These are phyloP conservation scores for Termitomyces sp. DNA, from an alignment of 768 basidiomycete genomes.

Conservation along the genomic window DNA sequence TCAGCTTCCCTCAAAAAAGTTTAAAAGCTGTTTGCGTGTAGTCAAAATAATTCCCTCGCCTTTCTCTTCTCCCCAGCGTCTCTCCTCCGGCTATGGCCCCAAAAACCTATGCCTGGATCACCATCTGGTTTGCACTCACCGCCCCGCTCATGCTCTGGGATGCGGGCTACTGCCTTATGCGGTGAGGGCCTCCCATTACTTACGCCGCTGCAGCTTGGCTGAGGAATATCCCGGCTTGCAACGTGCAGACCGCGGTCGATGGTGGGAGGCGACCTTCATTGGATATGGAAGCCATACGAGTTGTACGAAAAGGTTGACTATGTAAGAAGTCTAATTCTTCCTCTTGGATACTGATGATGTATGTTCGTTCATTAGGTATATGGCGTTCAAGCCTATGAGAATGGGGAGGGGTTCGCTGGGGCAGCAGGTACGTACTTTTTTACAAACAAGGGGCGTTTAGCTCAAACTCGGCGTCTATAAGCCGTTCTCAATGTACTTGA, in stretches of 20 bases:
- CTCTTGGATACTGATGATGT: conserved; percentile 5
- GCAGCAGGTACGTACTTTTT: conserved; percentile 55
- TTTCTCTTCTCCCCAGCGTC: conserved; percentile 1
- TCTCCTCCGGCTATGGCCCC: conserved; percentile 21
- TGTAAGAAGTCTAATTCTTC: conserved; percentile 16
- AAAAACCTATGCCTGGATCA: conserved; percentile 42
- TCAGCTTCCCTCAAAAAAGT: conserved; percentile 20
- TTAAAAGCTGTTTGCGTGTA: conserved; percentile 14
- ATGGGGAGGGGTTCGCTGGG: conserved; percentile 68
- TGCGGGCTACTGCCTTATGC: conserved; percentile 47
- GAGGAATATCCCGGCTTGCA: neutral
- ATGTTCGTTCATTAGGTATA: conserved; percentile 47
- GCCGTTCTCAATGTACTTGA: conserved; percentile 75
- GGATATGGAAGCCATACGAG: conserved; percentile 79
- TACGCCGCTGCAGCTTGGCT: conserved; percentile 17
- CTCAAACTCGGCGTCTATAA: conserved; percentile 22
- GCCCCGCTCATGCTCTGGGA: conserved; percentile 70
- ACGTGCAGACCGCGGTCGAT: conserved; percentile 36
- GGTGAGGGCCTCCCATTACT: conserved; percentile 36
- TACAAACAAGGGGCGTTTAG: neutral
- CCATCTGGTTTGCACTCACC: conserved; percentile 55
- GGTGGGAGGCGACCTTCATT: conserved; percentile 73
- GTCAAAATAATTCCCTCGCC: conserved; percentile 11
- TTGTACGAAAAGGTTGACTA: conserved; percentile 55
- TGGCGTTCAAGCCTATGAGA: conserved; percentile 58